Base-by-base conservation (phyloP, 768 basidiomycete genomes). In the Kwoniella bestiolae region DNA sequence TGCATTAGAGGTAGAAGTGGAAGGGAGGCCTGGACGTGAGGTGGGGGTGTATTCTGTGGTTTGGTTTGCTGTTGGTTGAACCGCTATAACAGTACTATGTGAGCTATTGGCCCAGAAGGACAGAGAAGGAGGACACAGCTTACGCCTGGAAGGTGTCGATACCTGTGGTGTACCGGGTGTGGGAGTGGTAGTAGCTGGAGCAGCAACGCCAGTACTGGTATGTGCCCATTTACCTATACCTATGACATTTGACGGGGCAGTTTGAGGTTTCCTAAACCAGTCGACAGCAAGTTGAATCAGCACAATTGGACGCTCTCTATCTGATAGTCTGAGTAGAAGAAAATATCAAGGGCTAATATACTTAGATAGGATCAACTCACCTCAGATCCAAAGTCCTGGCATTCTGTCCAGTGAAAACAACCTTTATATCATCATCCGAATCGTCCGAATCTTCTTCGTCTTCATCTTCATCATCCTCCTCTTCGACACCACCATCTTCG, bases 1-100 rank as follows among this genome's bases (percentile, higher is more conserved):
- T 34, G 65, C 52, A 67, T 26, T 29, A 61, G 52, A 45, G 55
- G 25, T 32, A n/a, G 45, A 50, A 12, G 18, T 41, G 38, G 50
- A 53, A n/a, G n/a, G n/a, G n/a, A 45, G 7, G 9, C 60, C 60
- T 14, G 79, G 79, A 21, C 79, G 64, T 5, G 73, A 47, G 6
- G 74, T 60, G 41, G 79, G 77, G 3, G 64, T 77, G 71, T 80
- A 80, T 51, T 80, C 79, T 31, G 79, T 80, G 11, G 75, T 78
- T 41, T 77, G 76, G 26, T 70, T 69, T 3, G 53, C 63, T 5
- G 57, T 64, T 9, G 56, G 66, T 56, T 32, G 80, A 16, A 57
- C 32, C 16, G 62, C 62, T 63, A 56, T 16, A 16, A n/a, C 8
- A 21, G 12, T 2, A 21, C 25, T 5, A 9, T 46, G 29, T 46